Conservation (phyloP, 108 stramenopile genomes). For the Stephanodiscus minutulus region DNA sequence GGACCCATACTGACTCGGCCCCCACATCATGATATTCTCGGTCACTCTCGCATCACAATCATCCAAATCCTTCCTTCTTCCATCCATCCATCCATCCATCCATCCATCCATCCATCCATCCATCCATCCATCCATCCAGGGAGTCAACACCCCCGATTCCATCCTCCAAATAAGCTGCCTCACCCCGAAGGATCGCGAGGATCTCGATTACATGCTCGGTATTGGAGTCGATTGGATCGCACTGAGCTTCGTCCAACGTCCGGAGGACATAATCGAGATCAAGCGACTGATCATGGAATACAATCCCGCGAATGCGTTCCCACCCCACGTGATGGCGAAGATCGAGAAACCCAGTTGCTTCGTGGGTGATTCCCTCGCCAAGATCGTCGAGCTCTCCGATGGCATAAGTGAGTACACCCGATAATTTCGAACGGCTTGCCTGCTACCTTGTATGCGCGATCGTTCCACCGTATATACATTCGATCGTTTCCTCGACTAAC, state of each 20-base stretch:
- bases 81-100: neutral
- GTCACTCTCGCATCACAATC: too few species aligned
- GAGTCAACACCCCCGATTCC: conserved; percentile 94
- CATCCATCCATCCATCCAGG: conserved; percentile 31
- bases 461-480: too few species aligned
- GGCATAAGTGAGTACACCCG: conserved; percentile 68
- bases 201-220: conserved; percentile 86
- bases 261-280: conserved; percentile 90
- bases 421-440: too few species aligned
- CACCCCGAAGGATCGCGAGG: conserved; percentile 90
- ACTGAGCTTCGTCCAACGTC: conserved; percentile 92
- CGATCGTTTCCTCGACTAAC: neutral
- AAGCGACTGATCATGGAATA: conserved; percentile 70
- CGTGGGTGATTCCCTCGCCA: conserved; percentile 71
- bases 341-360: conserved; percentile 94
- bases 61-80: too few species aligned
- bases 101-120: too few species aligned
- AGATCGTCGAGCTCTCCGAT: conserved; percentile 85
- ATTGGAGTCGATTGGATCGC: conserved; percentile 97
- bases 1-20: too few species aligned
- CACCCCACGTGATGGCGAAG: conserved; percentile 93
- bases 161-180: conserved; percentile 91
- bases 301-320: conserved; percentile 60
- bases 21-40: too few species aligned
- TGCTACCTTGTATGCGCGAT: too few species aligned